Evolutionary conservation across 2,329 filamentous ascomycete species (phyloP).

Genomic region (Aspergillus bombycis): DNA sequence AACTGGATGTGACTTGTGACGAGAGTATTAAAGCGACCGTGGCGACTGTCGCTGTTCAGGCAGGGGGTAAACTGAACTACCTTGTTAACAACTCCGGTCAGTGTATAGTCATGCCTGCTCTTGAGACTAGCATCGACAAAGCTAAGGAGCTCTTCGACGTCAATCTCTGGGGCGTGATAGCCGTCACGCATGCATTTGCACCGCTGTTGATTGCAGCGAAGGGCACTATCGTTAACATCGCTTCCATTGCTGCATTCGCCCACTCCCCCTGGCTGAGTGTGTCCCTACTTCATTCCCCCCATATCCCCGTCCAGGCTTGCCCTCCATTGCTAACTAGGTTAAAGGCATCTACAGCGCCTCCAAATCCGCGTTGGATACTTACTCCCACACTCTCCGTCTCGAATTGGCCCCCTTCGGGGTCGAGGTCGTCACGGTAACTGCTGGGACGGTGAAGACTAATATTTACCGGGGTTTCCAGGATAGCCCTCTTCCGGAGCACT

Average conservation of each 20-base stretch:
- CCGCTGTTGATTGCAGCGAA: not conserved
- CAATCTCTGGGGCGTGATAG: too few relatives aligned
- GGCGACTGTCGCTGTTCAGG: too few relatives aligned
- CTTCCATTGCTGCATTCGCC: not conserved
- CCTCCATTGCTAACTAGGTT: too few relatives aligned
- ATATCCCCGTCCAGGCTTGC: too few relatives aligned
- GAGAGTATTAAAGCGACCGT: not conserved
- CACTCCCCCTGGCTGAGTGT: not conserved
- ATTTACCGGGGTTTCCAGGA: slow-evolving; percentile 5
- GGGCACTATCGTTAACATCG: not conserved
- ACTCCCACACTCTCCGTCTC: not conserved
- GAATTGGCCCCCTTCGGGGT: slow-evolving; percentile 9
- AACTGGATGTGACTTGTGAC: not conserved
- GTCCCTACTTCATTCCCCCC: not conserved
- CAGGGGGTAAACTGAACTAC: too few relatives aligned
- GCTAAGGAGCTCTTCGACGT: not conserved
- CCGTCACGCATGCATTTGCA: not conserved
- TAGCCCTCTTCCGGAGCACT: slow-evolving; percentile 1
- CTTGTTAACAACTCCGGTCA: slow-evolving; percentile 1
- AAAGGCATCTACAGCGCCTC: slow-evolving; percentile 11
- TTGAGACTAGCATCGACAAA: not conserved
- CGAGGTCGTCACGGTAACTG: slow-evolving; percentile 34
- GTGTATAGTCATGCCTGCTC: not conserved
- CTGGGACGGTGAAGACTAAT: slow-evolving; percentile 11
- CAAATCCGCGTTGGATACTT: not conserved